phyloP scores from a whole-genome alignment of 1,284 basidiomycete genomes.

The Cutaneotrichosporon cavernicola region DNA sequence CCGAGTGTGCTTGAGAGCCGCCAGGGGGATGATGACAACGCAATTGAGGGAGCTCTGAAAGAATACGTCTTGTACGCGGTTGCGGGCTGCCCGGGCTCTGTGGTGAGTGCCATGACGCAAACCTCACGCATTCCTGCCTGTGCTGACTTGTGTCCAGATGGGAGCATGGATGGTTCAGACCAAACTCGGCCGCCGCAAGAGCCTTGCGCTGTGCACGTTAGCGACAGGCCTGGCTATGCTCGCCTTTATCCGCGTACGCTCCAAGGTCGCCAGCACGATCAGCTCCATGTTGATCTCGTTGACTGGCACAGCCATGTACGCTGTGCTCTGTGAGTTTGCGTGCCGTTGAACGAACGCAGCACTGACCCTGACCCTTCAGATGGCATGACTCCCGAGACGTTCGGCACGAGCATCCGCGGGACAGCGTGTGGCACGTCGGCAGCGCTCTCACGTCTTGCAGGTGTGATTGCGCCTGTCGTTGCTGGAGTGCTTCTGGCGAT shows the following conservation, averaged over 20 bases:
- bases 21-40: slow-evolving; percentile 53
- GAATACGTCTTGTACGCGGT: slow-evolving; percentile 68
- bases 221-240: slow-evolving; percentile 76
- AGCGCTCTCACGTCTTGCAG: slow-evolving; percentile 83
- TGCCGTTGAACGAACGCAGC: not conserved
- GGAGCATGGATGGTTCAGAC: slow-evolving; percentile 87
- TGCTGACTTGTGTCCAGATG: slow-evolving; percentile 58
- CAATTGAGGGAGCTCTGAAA: slow-evolving; percentile 68
- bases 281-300: slow-evolving; percentile 79
- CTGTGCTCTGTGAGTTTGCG: slow-evolving; percentile 72
- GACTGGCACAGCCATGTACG: slow-evolving; percentile 86
- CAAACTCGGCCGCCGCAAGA: slow-evolving; percentile 68
- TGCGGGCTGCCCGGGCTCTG: slow-evolving; percentile 81
- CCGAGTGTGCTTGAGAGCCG: slow-evolving; percentile 73
- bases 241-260: slow-evolving; percentile 66
- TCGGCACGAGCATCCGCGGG: slow-evolving; percentile 76
- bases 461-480: slow-evolving; percentile 83
- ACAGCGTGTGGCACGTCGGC: slow-evolving; percentile 90
- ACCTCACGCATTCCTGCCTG: not conserved
- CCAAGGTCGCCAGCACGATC: slow-evolving; percentile 65
- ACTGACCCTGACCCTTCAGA: slow-evolving; percentile 36
- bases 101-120: slow-evolving; percentile 59
- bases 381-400: slow-evolving; percentile 87
- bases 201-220: slow-evolving; percentile 76
- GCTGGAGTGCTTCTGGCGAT: slow-evolving; percentile 77